Percentiles rank a stretch among this genome's conserved stretches.
Conservation (phyloP, 2,329 filamentous ascomycete genomes). For the Ascochyta lentis region DNA sequence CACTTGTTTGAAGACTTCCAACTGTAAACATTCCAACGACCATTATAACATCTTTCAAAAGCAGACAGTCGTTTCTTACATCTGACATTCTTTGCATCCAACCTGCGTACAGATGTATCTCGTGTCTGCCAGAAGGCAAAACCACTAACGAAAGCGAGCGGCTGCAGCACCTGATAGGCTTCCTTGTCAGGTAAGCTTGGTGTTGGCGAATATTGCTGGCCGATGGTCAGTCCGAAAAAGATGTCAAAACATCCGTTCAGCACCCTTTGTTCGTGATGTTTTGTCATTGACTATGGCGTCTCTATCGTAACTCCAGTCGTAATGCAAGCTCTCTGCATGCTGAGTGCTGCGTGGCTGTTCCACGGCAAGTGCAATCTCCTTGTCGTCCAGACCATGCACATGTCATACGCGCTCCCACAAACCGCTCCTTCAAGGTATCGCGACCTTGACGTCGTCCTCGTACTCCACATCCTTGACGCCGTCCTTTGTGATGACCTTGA, state of each 20-base stretch:
- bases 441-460: conserved; percentile 78
- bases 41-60: no score
- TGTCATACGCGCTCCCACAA: conserved; percentile 4
- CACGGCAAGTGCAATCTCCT: conserved; percentile 9
- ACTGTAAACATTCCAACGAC: no score
- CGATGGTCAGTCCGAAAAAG: no score
- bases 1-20: no score
- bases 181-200: no score
- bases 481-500: conserved; percentile 95
- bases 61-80: no score
- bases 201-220: no score
- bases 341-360: conserved; percentile 1
- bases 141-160: no score
- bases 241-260: neutral
- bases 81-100: no score
- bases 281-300: conserved; percentile 17
- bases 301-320: conserved; percentile 16
- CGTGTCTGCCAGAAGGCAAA: no score
- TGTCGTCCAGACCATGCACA: conserved; percentile 12
- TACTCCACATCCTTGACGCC: conserved; percentile 86
- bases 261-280: conserved; percentile 2
- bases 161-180: no score
- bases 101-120: no score
- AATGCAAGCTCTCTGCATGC: neutral
- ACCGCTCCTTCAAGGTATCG: conserved; percentile 58